Evolutionary conservation across 2,329 filamentous ascomycete genomes (phyloP).

Genomic region (Talaromyces sp.): DNA sequence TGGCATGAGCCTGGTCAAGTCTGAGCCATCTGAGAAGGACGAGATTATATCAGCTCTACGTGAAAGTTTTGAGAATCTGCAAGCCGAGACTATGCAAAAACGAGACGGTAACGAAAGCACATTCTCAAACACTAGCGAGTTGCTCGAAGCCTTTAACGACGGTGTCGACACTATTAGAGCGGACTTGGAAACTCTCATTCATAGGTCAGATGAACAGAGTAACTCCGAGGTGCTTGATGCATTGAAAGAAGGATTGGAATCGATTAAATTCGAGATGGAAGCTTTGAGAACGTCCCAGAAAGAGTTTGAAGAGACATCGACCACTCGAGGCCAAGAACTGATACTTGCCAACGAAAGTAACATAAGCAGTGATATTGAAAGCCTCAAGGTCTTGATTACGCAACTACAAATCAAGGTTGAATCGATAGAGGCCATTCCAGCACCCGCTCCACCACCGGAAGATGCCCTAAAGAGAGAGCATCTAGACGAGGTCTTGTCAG

Average conservation of each 20-base stretch:
- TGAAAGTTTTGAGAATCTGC: conserved; percentile 44
- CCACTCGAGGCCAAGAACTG: conserved; percentile 53
- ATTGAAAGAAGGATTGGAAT: conserved; percentile 75
- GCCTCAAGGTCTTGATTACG: conserved; percentile 76
- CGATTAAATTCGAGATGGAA: conserved; percentile 74
- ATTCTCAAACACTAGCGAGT: conserved; percentile 54
- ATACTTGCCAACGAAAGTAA: conserved; percentile 53
- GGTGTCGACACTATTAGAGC: conserved; percentile 72
- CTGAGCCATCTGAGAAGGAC: conserved; percentile 53
- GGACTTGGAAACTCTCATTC: conserved; percentile 70
- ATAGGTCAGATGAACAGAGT: conserved; percentile 78
- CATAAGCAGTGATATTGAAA: conserved; percentile 70
- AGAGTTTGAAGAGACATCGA: conserved; percentile 50
- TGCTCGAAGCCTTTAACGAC: conserved; percentile 61
- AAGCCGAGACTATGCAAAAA: conserved; percentile 53
- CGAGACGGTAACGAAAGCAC: conserved; percentile 49
- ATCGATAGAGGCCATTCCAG: conserved; percentile 57
- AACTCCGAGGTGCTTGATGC: conserved; percentile 89
- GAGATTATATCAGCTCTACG: conserved; percentile 59
- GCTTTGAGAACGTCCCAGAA: conserved; percentile 60
- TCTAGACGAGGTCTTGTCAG: conserved; percentile 46
- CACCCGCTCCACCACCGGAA: conserved; percentile 36
- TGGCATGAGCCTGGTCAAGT: conserved; percentile 50
- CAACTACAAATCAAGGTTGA: conserved; percentile 84
- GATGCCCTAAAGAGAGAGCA: conserved; percentile 47